Conservation (phyloP, 352 stramenopile species). For the Pythium apleroticum region DNA sequence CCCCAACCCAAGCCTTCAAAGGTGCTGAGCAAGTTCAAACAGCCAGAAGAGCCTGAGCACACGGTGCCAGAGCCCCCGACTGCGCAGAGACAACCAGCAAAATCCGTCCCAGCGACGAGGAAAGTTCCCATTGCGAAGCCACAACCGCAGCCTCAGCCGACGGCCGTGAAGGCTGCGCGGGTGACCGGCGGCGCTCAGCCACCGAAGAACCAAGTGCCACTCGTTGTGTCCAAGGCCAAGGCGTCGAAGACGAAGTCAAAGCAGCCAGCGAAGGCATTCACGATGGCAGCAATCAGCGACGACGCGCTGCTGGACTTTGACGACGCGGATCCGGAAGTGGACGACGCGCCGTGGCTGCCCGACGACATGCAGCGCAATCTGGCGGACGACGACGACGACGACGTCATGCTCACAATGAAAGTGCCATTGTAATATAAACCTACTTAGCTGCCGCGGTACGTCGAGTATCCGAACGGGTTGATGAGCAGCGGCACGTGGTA, state of each 20-base stretch:
- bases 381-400: constrained; percentile 26
- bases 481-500: constrained; percentile 90
- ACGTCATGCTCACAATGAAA: constrained; percentile 25
- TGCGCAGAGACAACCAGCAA: background rate
- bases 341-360: constrained; percentile 44
- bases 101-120: background rate
- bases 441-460: constrained; percentile 82
- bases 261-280: constrained; percentile 14
- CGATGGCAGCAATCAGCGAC: constrained; percentile 13
- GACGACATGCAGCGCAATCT: constrained; percentile 42
- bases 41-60: background rate
- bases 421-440: constrained; percentile 20
- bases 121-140: background rate
- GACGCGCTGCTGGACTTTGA: constrained; percentile 52
- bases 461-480: constrained; percentile 89
- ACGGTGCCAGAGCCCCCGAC: background rate
- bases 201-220: too few species aligned
- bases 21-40: background rate
- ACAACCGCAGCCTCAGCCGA: background rate
- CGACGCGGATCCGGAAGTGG: constrained; percentile 57
- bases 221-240: background rate
- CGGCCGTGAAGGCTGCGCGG: background rate
- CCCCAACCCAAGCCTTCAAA: constrained; percentile 2
- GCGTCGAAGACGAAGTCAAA: constrained; percentile 2
- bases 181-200: background rate